These are phyloP conservation scores for Blastobotrys petasosporus DNA, from an alignment of 1,139 yeast species.

Conservation along the genomic window DNA sequence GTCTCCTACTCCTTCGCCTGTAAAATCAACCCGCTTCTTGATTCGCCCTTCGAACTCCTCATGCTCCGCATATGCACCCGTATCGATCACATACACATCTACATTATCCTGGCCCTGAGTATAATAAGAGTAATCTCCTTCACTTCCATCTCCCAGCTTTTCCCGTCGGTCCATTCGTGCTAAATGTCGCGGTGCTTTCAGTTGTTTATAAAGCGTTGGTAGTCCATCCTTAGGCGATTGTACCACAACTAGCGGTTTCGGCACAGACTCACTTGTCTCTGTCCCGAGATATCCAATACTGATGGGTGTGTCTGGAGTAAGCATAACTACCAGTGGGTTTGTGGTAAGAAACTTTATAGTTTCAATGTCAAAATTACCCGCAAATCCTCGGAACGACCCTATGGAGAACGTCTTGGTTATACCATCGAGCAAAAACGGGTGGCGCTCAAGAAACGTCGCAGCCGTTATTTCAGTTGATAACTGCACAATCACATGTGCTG, in stretches of 20 bases:
- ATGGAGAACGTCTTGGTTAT: constrained; percentile 27
- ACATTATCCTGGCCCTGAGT: constrained; percentile 44
- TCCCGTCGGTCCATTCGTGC: constrained; percentile 55
- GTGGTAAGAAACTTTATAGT: constrained; percentile 18
- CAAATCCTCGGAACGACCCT: constrained; percentile 28
- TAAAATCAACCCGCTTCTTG: constrained; percentile 50
- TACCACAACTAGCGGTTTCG: no score
- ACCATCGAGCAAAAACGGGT: constrained; percentile 22
- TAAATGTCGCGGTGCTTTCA: constrained; percentile 63
- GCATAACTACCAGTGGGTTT: constrained; percentile 19
- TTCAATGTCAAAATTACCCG: constrained; percentile 26
- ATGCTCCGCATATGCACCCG: constrained; percentile 57
- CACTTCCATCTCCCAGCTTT: constrained; percentile 26
- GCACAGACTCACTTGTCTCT: no score
- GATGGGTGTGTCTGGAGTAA: constrained; percentile 29
- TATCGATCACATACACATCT: constrained; percentile 73
- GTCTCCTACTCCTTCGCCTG: constrained; percentile 61
- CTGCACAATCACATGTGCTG: constrained; percentile 25
- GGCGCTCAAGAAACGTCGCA: constrained; percentile 20
- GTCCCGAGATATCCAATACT: constrained; percentile 16
- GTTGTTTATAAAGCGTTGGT: constrained; percentile 31
- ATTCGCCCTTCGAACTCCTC: constrained; percentile 68
- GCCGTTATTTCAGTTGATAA: constrained; percentile 20
- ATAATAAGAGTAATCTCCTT: constrained; percentile 29
- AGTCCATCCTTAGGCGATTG: not conserved